Evolutionary conservation across 169 alveolate genomes (phyloP), one percentile per base, ranked within the genome.

Genomic region (Plasmodium inui): DNA sequence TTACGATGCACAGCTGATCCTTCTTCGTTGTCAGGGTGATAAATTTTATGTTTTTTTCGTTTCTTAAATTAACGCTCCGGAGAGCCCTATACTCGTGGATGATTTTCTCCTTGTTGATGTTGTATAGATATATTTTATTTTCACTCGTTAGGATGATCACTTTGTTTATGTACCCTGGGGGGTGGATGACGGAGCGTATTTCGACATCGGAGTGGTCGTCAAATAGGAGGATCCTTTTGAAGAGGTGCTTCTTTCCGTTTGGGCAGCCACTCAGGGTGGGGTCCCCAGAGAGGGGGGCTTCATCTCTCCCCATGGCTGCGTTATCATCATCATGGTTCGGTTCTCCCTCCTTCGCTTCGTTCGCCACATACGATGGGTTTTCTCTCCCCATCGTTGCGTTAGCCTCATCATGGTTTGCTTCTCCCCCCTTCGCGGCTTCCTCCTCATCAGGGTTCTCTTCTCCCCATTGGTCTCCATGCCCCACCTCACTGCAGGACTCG

Each of bases 101-200:
- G n/a, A 93, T 81, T 39, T 85, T 94, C 37, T 95, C 96, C 28
- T 92, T 93, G 70, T 92, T 83, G 9, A 95, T 92, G 93, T 96
- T 96, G 71, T 89, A 93, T 28, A 96, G 93, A 83, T 83, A 79
- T 88, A 96, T 34, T 78, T 90, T 86, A 73, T 95, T 94, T 50
- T 93, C 95, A 46, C 88, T 85, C 0, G 95, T 82, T 19, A 92
- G 92, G 19, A 96, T 80, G 28, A 96, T 84, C 32, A 92, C 96
- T 84, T 96, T 96, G 84, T 96, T 95, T 72, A 61, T 94, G 80
- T 95, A 93, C 32, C 97, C 97, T 10, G 32, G 82, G 26, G 96
- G 96, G n/a, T 96, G 97, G 37, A 95, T 4, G 39, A 93, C 84
- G 46, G 61, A n/a, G 44, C 82, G 90, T 10, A 96, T 74, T 57